Evolutionary conservation across 2,329 filamentous ascomycete genomes (phyloP).

Genomic region (Geoglossum cookeanum): DNA sequence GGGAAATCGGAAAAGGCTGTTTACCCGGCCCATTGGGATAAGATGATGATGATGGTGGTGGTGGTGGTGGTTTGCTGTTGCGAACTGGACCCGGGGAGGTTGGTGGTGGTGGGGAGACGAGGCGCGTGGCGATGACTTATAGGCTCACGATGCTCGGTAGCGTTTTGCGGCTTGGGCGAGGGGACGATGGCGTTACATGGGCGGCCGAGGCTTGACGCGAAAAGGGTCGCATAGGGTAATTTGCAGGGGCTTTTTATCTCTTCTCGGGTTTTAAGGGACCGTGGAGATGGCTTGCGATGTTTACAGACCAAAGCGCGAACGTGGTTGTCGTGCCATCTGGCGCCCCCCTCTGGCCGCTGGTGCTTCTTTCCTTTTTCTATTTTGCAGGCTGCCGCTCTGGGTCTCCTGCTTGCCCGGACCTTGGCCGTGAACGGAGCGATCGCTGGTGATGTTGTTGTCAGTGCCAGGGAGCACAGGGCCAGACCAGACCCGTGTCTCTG

Average conservation of each 20-base stretch:
- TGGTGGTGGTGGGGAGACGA: neutral
- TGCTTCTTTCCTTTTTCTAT: too few relatives aligned
- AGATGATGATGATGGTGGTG: neutral
- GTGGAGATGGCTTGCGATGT: neutral
- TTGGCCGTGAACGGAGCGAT: too few relatives aligned
- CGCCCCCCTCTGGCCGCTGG: too few relatives aligned
- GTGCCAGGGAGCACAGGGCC: neutral
- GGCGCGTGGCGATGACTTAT: conserved; percentile 2
- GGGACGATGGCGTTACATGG: too few relatives aligned
- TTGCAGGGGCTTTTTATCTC: too few relatives aligned
- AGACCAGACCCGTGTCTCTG: neutral
- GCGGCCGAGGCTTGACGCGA: neutral
- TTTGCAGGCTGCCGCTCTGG: too few relatives aligned
- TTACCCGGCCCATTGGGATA: neutral
- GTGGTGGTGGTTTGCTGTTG: neutral
- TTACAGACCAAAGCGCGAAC: too few relatives aligned
- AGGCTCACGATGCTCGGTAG: neutral
- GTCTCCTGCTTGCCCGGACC: too few relatives aligned
- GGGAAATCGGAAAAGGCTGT: too few relatives aligned
- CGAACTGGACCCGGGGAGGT: neutral
- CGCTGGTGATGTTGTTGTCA: neutral
- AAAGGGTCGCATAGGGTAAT: neutral
- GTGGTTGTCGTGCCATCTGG: too few relatives aligned
- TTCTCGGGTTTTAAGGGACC: too few relatives aligned
- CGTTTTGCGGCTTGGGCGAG: too few relatives aligned